Conservation (phyloP, 768 basidiomycete species). For the Lactarius quietus region DNA sequence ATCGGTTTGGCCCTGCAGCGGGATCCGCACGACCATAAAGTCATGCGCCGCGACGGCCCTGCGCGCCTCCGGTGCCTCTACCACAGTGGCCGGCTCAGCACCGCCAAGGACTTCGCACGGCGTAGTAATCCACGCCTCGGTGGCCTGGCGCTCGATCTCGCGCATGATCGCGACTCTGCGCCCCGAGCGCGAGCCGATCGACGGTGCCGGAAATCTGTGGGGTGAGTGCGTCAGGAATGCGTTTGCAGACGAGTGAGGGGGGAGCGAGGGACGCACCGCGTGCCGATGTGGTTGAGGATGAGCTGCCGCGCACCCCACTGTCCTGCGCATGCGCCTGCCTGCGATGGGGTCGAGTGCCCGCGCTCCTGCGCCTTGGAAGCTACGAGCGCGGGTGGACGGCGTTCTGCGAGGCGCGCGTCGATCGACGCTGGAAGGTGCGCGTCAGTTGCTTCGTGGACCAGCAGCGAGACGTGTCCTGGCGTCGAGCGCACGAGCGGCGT, state of each 20-base stretch:
- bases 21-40: conserved; percentile 22
- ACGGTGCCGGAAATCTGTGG: conserved; percentile 52
- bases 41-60: conserved; percentile 28
- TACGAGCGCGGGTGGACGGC: conserved; percentile 38
- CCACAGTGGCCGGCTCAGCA: background rate
- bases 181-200: conserved; percentile 29
- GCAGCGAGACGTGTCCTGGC: conserved; percentile 42
- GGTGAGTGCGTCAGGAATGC: background rate
- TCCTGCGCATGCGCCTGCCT: conserved; percentile 76
- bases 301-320: conserved; percentile 54
- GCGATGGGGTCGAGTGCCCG: conserved; percentile 76
- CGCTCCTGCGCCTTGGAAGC: conserved; percentile 43
- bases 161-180: conserved; percentile 44
- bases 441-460: conserved; percentile 86
- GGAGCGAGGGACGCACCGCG: conserved; percentile 43
- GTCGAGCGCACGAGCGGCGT: conserved; percentile 42
- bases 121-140: conserved; percentile 48
- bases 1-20: background rate
- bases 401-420: conserved; percentile 46
- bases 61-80: background rate
- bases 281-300: conserved; percentile 76
- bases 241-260: background rate
- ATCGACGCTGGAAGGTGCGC: conserved; percentile 57
- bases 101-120: conserved; percentile 11
- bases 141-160: conserved; percentile 65